A percentile compares a stretch with the other conserved stretches of the same genome.
Evolutionary conservation across 2,329 filamentous ascomycete species (phyloP).

Genomic region (Colletotrichum sp.): DNA sequence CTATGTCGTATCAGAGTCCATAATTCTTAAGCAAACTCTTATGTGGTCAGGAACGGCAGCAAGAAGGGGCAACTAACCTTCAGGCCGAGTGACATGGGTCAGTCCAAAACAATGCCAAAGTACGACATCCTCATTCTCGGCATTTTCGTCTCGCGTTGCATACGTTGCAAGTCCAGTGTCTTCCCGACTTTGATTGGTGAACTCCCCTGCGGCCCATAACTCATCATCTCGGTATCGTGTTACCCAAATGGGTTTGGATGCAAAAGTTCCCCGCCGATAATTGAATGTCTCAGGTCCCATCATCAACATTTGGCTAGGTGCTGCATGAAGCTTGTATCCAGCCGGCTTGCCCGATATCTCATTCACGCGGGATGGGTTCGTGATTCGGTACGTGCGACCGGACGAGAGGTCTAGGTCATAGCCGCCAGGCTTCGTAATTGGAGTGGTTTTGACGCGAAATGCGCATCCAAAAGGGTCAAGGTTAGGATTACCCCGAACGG

Average conservation of each 20-base stretch:
- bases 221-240: constrained; percentile 62
- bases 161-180: constrained; percentile 52
- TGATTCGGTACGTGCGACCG: constrained; percentile 50
- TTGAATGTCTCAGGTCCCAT: constrained; percentile 58
- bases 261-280: constrained; percentile 63
- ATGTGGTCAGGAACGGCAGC: background rate
- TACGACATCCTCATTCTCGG: constrained; percentile 61
- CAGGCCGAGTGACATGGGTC: constrained; percentile 58
- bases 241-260: constrained; percentile 63
- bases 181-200: constrained; percentile 64
- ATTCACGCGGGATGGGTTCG: constrained; percentile 55
- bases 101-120: constrained; percentile 60
- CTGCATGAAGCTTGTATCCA: constrained; percentile 59
- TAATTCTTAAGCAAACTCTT: background rate
- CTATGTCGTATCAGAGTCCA: constrained; percentile 27
- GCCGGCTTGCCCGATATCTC: constrained; percentile 58
- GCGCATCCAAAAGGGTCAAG: background rate
- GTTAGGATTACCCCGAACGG: constrained; percentile 33
- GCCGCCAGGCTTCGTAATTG: background rate
- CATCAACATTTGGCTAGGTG: constrained; percentile 52
- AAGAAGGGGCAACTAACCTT: constrained; percentile 27
- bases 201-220: constrained; percentile 63
- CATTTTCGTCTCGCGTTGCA: constrained; percentile 55
- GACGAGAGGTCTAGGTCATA: background rate
- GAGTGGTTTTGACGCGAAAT: background rate